A percentile compares a stretch with the other conserved stretches of the same genome.
These are phyloP conservation scores for Hypoxylon sp. DNA, from an alignment of 2,329 filamentous ascomycete genomes.

Conservation along the genomic window DNA sequence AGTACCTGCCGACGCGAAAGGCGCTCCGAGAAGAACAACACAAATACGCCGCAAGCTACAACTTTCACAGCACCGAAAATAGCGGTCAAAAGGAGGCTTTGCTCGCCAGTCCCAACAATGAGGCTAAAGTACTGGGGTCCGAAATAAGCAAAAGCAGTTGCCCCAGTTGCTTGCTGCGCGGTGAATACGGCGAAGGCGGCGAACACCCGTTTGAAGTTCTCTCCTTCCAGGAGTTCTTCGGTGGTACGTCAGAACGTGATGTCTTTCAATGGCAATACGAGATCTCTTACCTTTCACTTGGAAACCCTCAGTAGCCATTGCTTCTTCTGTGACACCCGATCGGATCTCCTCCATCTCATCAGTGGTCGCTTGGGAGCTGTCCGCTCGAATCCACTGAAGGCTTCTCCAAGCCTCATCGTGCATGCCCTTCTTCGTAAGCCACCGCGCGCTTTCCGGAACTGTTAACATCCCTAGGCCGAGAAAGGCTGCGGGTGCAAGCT, in stretches of 20 bases:
- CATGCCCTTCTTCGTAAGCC: slow-evolving; percentile 62
- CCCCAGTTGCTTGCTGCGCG: slow-evolving; percentile 66
- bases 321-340: slow-evolving; percentile 60
- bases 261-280: background rate
- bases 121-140: slow-evolving; percentile 67
- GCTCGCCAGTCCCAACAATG: slow-evolving; percentile 60
- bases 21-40: slow-evolving; percentile 65
- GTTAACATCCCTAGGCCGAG: slow-evolving; percentile 63
- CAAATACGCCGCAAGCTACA: slow-evolving; percentile 61
- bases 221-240: slow-evolving; percentile 59
- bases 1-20: slow-evolving; percentile 58
- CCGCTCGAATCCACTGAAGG: slow-evolving; percentile 64
- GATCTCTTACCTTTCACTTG: slow-evolving; percentile 46
- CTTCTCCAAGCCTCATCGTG: slow-evolving; percentile 60
- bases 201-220: slow-evolving; percentile 59
- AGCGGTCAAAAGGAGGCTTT: slow-evolving; percentile 62
- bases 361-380: slow-evolving; percentile 52
- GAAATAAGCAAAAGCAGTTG: slow-evolving; percentile 67
- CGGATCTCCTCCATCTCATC: slow-evolving; percentile 65
- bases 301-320: slow-evolving; percentile 59
- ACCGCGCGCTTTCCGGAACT: slow-evolving; percentile 62
- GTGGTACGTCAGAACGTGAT: background rate
- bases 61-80: slow-evolving; percentile 68
- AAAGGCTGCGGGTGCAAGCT: slow-evolving; percentile 60
- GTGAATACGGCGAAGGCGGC: slow-evolving; percentile 62